Evolutionary conservation across 176 grass and related monocot genomes (phyloP), one percentile per base, ranked within the genome.

Genomic region (Zoysia japonica): DNA sequence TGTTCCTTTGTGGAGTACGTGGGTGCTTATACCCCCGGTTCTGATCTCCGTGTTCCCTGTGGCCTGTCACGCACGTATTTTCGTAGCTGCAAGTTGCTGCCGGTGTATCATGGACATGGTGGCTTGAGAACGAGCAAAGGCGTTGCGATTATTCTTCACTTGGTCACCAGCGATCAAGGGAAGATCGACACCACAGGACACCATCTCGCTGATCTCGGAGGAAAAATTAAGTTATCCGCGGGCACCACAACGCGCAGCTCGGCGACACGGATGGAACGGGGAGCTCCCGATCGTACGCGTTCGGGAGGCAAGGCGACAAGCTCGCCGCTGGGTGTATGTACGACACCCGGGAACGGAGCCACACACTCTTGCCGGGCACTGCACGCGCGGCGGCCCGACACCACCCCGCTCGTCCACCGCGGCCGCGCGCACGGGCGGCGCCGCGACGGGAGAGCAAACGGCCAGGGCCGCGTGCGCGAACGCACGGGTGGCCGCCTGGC

Each of bases 31-130:
- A 9, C 20, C 9, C 15, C 15, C 14, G 64, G 46, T 17, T 60
- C 54, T 12, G 3, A 60, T 17, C 65, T 16, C 53, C 65, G 44
- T 52, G 55, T 36, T n/a, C 47, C 74, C 42, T 43, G 37, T 71
- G 82, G 43, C 65, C 11, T 71, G 79, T 48, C 56, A 11, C 51
- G 49, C 60, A 78, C 75, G 35, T 40, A 40, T n/a, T 40, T 43
- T 3, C 2, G 9, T 1, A 14, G 11, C 45, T 7, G 3, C 45
- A 7, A 7, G 45, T 47, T 28, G 28, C 28, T 28, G 28, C 28
- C 28, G 28, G 28, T 28, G 28, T 28, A 28, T 28, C 28, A 28
- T 28, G 28, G 28, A 28, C 28, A 0, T 28, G 28, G 28, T 28
- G 28, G 28, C 28, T 28, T 28, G 28, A 28, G 28, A 28, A 28